Evolutionary conservation across 2,329 filamentous ascomycete genomes (phyloP).

Genomic region (Aspergillus ruber): DNA sequence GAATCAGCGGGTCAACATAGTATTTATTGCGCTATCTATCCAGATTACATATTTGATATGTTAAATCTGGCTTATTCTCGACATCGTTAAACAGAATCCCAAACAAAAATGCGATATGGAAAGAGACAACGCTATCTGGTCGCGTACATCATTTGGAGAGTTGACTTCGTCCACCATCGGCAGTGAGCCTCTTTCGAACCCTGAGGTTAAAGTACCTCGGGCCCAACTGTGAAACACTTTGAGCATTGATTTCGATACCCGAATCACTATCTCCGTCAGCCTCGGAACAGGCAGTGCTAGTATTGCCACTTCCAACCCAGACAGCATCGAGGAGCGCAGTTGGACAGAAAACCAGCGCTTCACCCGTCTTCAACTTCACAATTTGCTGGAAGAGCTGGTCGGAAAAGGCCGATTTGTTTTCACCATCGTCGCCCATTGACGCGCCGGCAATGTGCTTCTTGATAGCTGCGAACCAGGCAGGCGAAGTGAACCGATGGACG

Average conservation of each 20-base stretch:
- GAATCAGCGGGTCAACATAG: no score
- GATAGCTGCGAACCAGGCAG: slow-evolving; percentile 53
- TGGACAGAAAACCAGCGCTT: slow-evolving; percentile 46
- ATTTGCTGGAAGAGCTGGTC: slow-evolving; percentile 40
- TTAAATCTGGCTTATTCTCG: no score
- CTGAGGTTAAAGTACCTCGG: slow-evolving; percentile 31
- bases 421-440: slow-evolving; percentile 12
- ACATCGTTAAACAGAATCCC: no score
- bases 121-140: no score
- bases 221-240: slow-evolving; percentile 1
- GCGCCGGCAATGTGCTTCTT: slow-evolving; percentile 44
- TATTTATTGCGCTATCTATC: no score
- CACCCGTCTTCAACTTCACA: slow-evolving; percentile 42
- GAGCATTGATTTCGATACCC: not conserved
- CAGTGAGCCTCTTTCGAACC: slow-evolving; percentile 36
- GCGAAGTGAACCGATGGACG: slow-evolving; percentile 65
- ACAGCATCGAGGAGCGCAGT: slow-evolving; percentile 35
- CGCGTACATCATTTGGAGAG: not conserved
- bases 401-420: slow-evolving; percentile 11
- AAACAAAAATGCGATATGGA: no score
- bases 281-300: not conserved
- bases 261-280: not conserved
- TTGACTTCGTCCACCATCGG: slow-evolving; percentile 38
- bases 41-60: no score
- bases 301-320: not conserved